Conservation (phyloP, 371 early-diverging fungal genomes). For the Mucor ambiguus region DNA sequence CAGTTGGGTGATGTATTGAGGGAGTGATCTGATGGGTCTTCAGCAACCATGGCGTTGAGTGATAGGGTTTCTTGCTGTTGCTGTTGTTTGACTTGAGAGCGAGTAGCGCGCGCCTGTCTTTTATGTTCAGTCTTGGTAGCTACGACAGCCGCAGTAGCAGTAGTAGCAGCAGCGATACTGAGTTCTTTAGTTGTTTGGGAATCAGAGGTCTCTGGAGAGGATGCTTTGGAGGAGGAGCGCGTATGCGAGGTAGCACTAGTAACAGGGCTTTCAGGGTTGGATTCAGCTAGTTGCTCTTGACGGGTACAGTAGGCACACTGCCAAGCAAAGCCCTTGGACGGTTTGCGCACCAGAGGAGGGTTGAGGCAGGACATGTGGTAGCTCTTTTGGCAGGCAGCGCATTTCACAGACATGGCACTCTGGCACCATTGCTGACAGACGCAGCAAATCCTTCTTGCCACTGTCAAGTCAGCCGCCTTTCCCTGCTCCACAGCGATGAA, state of each 20-base stretch:
- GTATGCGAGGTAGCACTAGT: neutral
- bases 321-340: conserved; percentile 83
- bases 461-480: conserved; percentile 76
- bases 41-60: neutral
- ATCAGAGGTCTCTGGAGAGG: neutral
- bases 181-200: conserved; percentile 1
- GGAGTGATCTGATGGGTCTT: neutral
- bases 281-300: conserved; percentile 18
- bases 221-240: conserved; percentile 4
- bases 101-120: conserved; percentile 10
- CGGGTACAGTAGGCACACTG: conserved; percentile 75
- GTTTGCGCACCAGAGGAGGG: conserved; percentile 74
- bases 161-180: neutral
- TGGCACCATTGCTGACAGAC: conserved; percentile 82
- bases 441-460: conserved; percentile 70
- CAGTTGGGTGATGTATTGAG: neutral
- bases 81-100: neutral
- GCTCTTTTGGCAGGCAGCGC: conserved; percentile 70
- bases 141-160: neutral
- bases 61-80: neutral
- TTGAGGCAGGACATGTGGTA: conserved; percentile 80
- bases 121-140: conserved; percentile 3
- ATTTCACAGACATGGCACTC: conserved; percentile 62
- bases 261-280: conserved; percentile 11
- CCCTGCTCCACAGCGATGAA: conserved; percentile 84